Evolutionary conservation across 2,329 filamentous ascomycete genomes (phyloP).

Genomic region (Paecilomyces formosus): DNA sequence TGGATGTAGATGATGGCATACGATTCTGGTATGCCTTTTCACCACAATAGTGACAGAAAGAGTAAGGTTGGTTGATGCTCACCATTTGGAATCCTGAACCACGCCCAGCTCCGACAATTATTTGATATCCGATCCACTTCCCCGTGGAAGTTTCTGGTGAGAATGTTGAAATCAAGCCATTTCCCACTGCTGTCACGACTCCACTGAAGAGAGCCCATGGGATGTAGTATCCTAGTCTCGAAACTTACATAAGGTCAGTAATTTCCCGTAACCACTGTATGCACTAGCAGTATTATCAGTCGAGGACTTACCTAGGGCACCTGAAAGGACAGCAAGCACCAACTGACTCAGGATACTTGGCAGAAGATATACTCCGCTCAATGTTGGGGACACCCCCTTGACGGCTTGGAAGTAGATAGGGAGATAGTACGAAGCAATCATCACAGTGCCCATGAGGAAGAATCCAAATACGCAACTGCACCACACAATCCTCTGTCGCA

Average conservation of each 20-base stretch:
- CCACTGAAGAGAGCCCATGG: slow-evolving; percentile 24
- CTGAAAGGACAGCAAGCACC: slow-evolving; percentile 23
- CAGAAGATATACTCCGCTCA: slow-evolving; percentile 32
- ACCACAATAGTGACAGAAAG: background rate
- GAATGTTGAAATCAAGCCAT: slow-evolving; percentile 37
- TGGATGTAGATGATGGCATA: too few species aligned
- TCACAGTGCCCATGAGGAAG: slow-evolving; percentile 23
- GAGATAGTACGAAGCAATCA: slow-evolving; percentile 36
- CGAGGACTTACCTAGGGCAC: slow-evolving; percentile 17
- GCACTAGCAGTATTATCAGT: background rate
- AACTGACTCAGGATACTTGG: slow-evolving; percentile 31
- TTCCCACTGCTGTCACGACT: slow-evolving; percentile 23
- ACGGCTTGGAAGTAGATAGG: slow-evolving; percentile 45
- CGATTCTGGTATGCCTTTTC: too few species aligned
- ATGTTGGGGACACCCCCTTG: slow-evolving; percentile 19
- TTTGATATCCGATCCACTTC: slow-evolving; percentile 44
- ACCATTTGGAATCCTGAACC: slow-evolving; percentile 24
- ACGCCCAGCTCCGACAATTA: slow-evolving; percentile 37
- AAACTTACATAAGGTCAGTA: slow-evolving; percentile 9
- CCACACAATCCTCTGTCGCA: slow-evolving; percentile 30
- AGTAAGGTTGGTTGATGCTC: slow-evolving; percentile 1
- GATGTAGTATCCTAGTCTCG: slow-evolving; percentile 25
- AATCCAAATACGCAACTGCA: slow-evolving; percentile 26
- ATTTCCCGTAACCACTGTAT: slow-evolving; percentile 3
- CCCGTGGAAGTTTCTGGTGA: slow-evolving; percentile 25